Evolutionary conservation across 1,284 basidiomycete genomes (phyloP).

Genomic region (Moesziomyces sp.): DNA sequence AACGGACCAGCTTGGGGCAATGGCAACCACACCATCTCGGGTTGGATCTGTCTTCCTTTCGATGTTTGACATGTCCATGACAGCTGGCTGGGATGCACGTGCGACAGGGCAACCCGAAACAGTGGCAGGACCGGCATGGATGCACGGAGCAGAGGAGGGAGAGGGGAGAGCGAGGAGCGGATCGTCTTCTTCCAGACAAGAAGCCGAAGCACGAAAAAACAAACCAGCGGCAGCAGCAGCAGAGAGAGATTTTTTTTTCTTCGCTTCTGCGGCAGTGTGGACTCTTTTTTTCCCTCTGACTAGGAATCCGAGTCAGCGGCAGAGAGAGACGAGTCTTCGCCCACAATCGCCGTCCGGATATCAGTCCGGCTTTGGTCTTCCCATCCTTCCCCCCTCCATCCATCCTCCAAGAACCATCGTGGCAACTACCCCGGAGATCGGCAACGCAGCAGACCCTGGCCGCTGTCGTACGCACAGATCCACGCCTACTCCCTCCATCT

Average conservation of each 20-base stretch:
- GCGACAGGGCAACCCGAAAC: no score
- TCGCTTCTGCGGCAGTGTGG: slow-evolving; percentile 1
- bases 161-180: not conserved
- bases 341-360: slow-evolving; percentile 33
- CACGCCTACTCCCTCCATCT: slow-evolving; percentile 16
- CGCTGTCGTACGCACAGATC: slow-evolving; percentile 26
- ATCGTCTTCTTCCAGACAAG: not conserved
- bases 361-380: slow-evolving; percentile 37
- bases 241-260: not conserved
- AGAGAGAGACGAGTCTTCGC: not conserved
- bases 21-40: not conserved
- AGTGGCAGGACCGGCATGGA: no score
- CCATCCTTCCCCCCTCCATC: slow-evolving; percentile 12
- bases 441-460: slow-evolving; percentile 16
- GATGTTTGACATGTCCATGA: not conserved
- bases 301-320: slow-evolving; percentile 5
- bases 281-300: slow-evolving; percentile 5
- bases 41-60: not conserved
- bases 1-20: not conserved
- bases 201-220: not conserved
- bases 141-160: no score
- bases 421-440: slow-evolving; percentile 45
- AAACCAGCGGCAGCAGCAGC: not conserved
- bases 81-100: no score
- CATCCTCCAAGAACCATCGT: slow-evolving; percentile 11